phyloP scores from a whole-genome alignment of 2,329 filamentous ascomycete species.

The Neonectria magnoliae region DNA sequence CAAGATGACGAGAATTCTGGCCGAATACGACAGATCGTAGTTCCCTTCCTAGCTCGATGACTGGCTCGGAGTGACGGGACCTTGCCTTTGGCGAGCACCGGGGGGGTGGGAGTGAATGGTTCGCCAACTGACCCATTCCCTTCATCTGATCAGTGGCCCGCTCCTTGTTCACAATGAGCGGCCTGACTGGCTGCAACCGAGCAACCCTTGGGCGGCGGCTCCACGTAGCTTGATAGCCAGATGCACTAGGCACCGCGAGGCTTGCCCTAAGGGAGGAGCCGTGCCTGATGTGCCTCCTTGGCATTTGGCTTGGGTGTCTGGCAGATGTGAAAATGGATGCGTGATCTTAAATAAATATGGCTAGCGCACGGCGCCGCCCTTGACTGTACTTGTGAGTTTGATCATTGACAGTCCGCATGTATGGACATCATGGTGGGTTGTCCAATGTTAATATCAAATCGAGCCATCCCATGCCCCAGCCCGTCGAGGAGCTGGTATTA shows the following conservation, averaged over 20 bases:
- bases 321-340: not conserved
- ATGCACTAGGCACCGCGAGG: conserved; percentile 8
- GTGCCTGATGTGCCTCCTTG: not conserved
- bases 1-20: not conserved
- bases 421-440: not conserved
- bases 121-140: conserved; percentile 10
- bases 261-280: not conserved
- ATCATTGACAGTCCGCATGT: not conserved
- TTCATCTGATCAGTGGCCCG: conserved; percentile 20
- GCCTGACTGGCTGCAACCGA: conserved; percentile 3
- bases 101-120: conserved; percentile 16
- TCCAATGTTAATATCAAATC: not conserved
- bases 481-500: not conserved
- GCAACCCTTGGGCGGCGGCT: conserved; percentile 1
- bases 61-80: conserved; percentile 11
- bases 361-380: conserved; percentile 13
- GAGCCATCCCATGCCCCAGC: not conserved
- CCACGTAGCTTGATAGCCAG: conserved; percentile 15
- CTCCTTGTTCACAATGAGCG: not conserved
- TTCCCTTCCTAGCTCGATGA: not conserved
- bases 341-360: not conserved
- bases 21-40: conserved; percentile 19
- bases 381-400: too few species aligned
- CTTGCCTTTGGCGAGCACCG: conserved; percentile 4
- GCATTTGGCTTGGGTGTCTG: not conserved